A percentile compares a stretch with the other conserved stretches of the same genome.
These are phyloP conservation scores for Immersiella caudata DNA, from an alignment of 495 filamentous ascomycete species.

Conservation along the genomic window DNA sequence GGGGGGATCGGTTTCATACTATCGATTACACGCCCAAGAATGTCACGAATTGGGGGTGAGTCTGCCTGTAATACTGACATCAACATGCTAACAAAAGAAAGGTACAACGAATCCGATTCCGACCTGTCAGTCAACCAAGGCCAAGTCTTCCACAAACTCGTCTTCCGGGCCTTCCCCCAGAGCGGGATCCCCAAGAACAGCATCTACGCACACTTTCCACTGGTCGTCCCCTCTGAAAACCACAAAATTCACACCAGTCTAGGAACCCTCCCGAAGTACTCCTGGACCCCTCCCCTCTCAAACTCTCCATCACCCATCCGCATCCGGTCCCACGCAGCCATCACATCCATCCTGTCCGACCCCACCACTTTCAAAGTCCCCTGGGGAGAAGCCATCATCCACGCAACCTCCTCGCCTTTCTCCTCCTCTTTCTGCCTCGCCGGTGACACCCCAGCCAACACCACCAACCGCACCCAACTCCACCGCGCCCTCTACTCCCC, in stretches of 20 bases:
- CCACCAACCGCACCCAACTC: constrained; percentile 52
- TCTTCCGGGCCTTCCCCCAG: constrained; percentile 70
- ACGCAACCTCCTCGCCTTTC: constrained; percentile 48
- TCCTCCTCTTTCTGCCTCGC: constrained; percentile 54
- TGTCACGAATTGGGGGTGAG: constrained; percentile 75
- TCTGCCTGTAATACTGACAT: neutral
- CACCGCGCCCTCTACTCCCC: constrained; percentile 57
- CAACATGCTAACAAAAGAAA: neutral
- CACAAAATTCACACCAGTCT: constrained; percentile 65
- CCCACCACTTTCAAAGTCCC: constrained; percentile 60
- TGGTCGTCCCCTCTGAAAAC: constrained; percentile 74
- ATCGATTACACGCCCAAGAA: constrained; percentile 65
- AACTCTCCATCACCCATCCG: constrained; percentile 54
- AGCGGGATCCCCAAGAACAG: constrained; percentile 57
- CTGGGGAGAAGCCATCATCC: constrained; percentile 62
- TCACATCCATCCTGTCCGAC: constrained; percentile 58
- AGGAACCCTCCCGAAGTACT: constrained; percentile 63
- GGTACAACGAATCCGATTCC: constrained; percentile 64
- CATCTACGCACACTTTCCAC: constrained; percentile 73
- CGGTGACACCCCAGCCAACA: constrained; percentile 53
- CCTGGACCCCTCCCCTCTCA: constrained; percentile 61
- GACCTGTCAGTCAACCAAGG: constrained; percentile 69
- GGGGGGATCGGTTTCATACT: constrained; percentile 80
- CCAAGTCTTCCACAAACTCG: constrained; percentile 73
- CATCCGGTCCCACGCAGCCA: constrained; percentile 60